phyloP scores from a whole-genome alignment of 2,329 filamentous ascomycete species.

The Apiospora saccharicola region DNA sequence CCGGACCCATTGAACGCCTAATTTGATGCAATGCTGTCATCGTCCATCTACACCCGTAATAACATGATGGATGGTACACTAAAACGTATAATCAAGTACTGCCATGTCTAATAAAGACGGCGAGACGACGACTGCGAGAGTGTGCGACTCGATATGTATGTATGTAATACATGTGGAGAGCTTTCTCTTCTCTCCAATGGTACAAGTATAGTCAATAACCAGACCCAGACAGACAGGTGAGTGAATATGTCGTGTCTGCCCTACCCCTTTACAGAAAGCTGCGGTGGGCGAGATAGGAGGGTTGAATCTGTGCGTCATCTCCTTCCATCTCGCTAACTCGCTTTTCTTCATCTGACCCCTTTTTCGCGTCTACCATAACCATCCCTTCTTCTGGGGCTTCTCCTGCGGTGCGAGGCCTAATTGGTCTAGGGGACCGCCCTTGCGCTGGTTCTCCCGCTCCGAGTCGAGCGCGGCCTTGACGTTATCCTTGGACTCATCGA shows the following conservation, averaged over 20 bases:
- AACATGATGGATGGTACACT: constrained; percentile 19
- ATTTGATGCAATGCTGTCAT: constrained; percentile 19
- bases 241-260: not conserved
- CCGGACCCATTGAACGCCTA: constrained; percentile 2
- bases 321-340: not conserved
- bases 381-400: constrained; percentile 54
- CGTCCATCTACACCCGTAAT: not conserved
- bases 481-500: constrained; percentile 47
- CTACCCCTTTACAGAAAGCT: not conserved
- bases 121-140: not conserved
- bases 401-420: constrained; percentile 49
- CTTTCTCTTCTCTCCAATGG: not conserved
- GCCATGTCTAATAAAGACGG: not conserved
- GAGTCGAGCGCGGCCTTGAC: constrained; percentile 54
- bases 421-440: constrained; percentile 59
- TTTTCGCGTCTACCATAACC: constrained; percentile 47
- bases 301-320: not conserved
- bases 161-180: constrained; percentile 12
- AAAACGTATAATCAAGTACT: not conserved
- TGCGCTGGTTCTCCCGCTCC: constrained; percentile 59
- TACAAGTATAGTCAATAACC: constrained; percentile 2
- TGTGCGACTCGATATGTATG: not conserved
- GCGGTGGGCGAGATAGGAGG: not conserved
- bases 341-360: not conserved
- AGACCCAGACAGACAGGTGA: not conserved